Percentiles rank a stretch among this genome's conserved stretches.
These are phyloP conservation scores for Dissoconium aciculare DNA, from an alignment of 2,329 filamentous ascomycete species.

Conservation along the genomic window DNA sequence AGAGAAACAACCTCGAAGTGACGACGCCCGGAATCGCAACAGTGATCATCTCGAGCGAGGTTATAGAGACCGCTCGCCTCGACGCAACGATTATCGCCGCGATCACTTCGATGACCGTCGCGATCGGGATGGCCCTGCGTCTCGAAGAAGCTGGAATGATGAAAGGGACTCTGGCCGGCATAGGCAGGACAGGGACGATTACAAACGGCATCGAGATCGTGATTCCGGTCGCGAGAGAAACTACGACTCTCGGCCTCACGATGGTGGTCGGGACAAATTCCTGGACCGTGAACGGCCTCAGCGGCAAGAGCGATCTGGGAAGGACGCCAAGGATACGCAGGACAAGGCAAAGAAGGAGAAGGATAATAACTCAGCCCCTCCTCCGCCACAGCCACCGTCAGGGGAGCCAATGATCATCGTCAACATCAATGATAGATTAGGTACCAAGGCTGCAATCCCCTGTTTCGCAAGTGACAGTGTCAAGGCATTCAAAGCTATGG, in stretches of 20 bases:
- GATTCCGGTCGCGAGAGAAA: conserved; percentile 4
- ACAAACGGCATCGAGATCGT: conserved; percentile 23
- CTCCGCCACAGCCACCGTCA: conserved; percentile 19
- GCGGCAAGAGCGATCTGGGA: conserved; percentile 2
- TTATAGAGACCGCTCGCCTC: conserved; percentile 23
- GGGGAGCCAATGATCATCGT: conserved; percentile 82
- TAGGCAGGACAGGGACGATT: conserved; percentile 18
- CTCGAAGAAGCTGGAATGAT: conserved; percentile 2
- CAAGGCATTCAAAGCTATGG: conserved; percentile 77
- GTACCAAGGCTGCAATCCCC: conserved; percentile 87
- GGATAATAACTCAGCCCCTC: conserved; percentile 12
- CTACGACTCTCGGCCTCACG: conserved; percentile 6
- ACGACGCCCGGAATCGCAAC: conserved; percentile 9
- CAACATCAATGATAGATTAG: conserved; percentile 84
- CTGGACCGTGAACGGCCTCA: too few species aligned
- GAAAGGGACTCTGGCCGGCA: conserved; percentile 9
- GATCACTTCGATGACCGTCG: conserved; percentile 14
- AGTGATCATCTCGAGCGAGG: conserved; percentile 19
- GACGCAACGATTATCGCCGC: conserved; percentile 15
- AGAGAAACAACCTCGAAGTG: conserved; percentile 17
- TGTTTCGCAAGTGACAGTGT: conserved; percentile 75
- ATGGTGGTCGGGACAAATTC: too few species aligned
- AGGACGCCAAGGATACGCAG: conserved; percentile 4
- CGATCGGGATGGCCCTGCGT: conserved; percentile 3
- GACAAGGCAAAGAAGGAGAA: conserved; percentile 11